A percentile compares a stretch with the other conserved stretches of the same genome.
Evolutionary conservation across 2,329 filamentous ascomycete genomes (phyloP).

Genomic region (Fusarium xyrophilum): DNA sequence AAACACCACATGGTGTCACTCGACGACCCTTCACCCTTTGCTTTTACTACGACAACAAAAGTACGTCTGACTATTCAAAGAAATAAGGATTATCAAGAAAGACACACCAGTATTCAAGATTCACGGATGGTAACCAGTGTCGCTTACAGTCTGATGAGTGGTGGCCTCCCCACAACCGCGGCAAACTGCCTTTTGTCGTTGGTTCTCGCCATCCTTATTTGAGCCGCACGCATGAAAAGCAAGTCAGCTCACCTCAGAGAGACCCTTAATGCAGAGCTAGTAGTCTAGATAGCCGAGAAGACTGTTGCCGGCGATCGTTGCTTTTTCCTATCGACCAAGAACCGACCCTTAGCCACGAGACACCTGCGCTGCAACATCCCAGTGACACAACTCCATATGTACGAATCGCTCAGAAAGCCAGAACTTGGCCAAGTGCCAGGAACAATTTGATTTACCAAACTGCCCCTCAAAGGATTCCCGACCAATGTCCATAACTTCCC

Average conservation of each 20-base stretch:
- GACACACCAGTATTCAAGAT: no score
- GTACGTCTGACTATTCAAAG: rapidly evolving
- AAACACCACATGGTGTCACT: background rate
- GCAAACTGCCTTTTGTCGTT: background rate
- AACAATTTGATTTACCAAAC: rapidly evolving
- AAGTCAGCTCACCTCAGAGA: rapidly evolving
- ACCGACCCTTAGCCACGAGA: background rate
- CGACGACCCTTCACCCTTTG: rapidly evolving
- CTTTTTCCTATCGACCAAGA: background rate
- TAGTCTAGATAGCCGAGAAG: background rate
- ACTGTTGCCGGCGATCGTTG: background rate
- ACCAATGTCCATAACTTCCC: rapidly evolving
- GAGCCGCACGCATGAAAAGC: rapidly evolving
- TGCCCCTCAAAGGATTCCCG: rapidly evolving
- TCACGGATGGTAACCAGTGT: no score
- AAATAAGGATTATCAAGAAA: no score
- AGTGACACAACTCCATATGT: rapidly evolving
- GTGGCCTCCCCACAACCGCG: rapidly evolving
- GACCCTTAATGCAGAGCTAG: rapidly evolving
- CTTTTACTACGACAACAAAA: rapidly evolving
- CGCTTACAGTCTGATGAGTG: no score
- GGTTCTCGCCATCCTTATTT: rapidly evolving
- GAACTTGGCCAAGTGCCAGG: rapidly evolving
- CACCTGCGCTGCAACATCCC: background rate
- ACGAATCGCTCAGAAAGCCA: rapidly evolving